These are phyloP conservation scores for Trametes polyzona DNA, from an alignment of 1,284 basidiomycete genomes.

Conservation along the genomic window DNA sequence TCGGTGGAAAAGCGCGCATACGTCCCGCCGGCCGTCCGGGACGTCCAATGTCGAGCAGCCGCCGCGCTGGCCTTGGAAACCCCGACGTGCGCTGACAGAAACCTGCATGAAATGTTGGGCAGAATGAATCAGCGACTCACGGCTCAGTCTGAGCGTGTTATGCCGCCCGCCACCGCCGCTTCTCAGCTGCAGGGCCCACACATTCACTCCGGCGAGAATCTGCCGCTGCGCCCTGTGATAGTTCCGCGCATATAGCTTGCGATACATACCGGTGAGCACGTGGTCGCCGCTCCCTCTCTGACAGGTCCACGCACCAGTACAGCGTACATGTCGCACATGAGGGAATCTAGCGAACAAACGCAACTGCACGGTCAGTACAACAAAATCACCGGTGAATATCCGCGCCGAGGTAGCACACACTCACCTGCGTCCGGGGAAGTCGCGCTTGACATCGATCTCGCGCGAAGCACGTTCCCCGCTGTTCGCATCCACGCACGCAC, in stretches of 20 bases:
- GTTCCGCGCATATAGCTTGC: background rate
- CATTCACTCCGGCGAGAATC: too few species aligned
- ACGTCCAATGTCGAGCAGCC: background rate
- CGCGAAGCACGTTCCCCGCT: background rate
- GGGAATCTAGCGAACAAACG: background rate
- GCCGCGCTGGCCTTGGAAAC: background rate
- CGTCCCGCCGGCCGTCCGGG: background rate
- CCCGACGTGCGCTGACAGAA: background rate
- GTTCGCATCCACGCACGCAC: background rate
- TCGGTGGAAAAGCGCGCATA: background rate
- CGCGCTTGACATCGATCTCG: background rate
- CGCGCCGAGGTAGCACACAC: background rate
- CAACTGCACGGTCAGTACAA: background rate
- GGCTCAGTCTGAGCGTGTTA: too few species aligned
- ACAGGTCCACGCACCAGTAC: background rate
- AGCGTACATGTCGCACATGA: background rate
- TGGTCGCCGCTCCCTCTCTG: background rate
- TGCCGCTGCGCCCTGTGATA: too few species aligned
- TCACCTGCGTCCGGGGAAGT: background rate
- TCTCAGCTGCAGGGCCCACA: background rate
- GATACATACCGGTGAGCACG: background rate
- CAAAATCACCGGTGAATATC: background rate
- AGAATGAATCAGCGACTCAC: background rate
- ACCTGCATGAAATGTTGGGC: too few species aligned
- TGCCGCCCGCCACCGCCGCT: background rate